phyloP scores from a whole-genome alignment of 805 yeast genomes.

The Ogataea populi-albae region DNA sequence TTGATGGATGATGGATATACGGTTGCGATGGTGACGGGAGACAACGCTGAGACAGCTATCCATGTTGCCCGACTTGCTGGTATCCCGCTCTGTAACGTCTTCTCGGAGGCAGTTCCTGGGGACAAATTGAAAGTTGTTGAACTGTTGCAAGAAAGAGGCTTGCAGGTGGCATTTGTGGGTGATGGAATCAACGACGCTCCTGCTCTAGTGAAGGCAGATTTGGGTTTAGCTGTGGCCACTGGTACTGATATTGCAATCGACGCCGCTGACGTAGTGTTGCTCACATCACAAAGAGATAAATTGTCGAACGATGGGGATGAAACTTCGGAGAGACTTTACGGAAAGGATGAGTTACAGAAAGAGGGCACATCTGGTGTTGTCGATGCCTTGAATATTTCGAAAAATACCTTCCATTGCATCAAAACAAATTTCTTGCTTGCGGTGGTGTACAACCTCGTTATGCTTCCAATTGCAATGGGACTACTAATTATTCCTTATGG shows the following conservation, averaged over 20 bases:
- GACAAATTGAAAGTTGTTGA: slow-evolving; percentile 70
- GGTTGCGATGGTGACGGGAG: slow-evolving; percentile 92
- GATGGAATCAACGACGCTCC: slow-evolving; percentile 99
- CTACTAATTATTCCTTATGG: slow-evolving; percentile 73
- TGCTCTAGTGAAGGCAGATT: slow-evolving; percentile 81
- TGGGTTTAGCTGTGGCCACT: slow-evolving; percentile 88
- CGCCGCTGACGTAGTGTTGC: slow-evolving; percentile 88
- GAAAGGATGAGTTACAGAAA: slow-evolving; percentile 19
- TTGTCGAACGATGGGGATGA: slow-evolving; percentile 5
- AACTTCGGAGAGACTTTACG: slow-evolving; percentile 12
- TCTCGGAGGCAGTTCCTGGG: slow-evolving; percentile 72
- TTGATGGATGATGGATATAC: slow-evolving; percentile 51
- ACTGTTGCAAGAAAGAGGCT: slow-evolving; percentile 45
- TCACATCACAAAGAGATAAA: slow-evolving; percentile 37
- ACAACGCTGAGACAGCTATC: slow-evolving; percentile 58
- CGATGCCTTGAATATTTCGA: slow-evolving; percentile 65
- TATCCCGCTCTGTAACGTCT: slow-evolving; percentile 59
- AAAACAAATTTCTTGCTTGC: slow-evolving; percentile 88
- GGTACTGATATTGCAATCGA: slow-evolving; percentile 97
- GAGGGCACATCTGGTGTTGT: slow-evolving; percentile 46
- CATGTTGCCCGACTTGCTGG: slow-evolving; percentile 66
- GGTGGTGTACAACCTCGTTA: slow-evolving; percentile 71
- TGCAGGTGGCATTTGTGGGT: slow-evolving; percentile 81
- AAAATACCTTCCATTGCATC: slow-evolving; percentile 67
- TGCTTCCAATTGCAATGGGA: slow-evolving; percentile 95